Percentiles rank a stretch among this genome's conserved stretches.
Evolutionary conservation across 768 basidiomycete species (phyloP).

Genomic region (Collybiopsis luxurians): DNA sequence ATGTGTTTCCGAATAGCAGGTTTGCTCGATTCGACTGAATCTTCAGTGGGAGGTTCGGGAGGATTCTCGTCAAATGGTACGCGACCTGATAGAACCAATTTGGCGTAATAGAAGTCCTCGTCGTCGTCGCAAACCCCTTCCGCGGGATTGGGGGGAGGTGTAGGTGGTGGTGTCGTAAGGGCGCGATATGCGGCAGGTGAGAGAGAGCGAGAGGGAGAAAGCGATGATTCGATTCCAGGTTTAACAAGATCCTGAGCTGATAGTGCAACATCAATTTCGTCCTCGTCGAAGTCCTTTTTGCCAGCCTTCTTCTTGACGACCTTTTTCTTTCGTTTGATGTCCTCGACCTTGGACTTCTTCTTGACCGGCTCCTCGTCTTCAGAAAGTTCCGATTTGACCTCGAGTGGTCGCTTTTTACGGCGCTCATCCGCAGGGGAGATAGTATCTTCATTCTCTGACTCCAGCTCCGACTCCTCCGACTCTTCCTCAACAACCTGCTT

Average conservation of each 20-base stretch:
- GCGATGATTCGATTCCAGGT: slow-evolving; percentile 39
- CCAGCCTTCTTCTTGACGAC: slow-evolving; percentile 35
- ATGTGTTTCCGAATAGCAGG: slow-evolving; percentile 62
- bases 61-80: slow-evolving; percentile 16
- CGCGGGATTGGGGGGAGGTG: slow-evolving; percentile 51
- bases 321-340: slow-evolving; percentile 26
- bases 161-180: slow-evolving; percentile 34
- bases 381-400: slow-evolving; percentile 20
- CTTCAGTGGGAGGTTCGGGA: slow-evolving; percentile 20
- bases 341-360: slow-evolving; percentile 32
- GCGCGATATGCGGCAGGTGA: slow-evolving; percentile 35
- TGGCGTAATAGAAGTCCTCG: slow-evolving; percentile 83
- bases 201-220: slow-evolving; percentile 51
- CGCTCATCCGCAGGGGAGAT: slow-evolving; percentile 3
- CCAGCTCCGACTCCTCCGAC: slow-evolving; percentile 53
- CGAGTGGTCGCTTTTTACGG: slow-evolving; percentile 24
- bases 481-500: slow-evolving; percentile 40
- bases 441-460: slow-evolving; percentile 11
- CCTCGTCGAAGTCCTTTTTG: slow-evolving; percentile 41
- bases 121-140: slow-evolving; percentile 77
- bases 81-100: slow-evolving; percentile 41
- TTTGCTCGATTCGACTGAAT: slow-evolving; percentile 16
- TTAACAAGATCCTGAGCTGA: slow-evolving; percentile 50
- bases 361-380: slow-evolving; percentile 38
- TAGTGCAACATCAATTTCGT: slow-evolving; percentile 47